Base-by-base conservation (phyloP, 352 stramenopile genomes). In the Blastocystis sp. region DNA sequence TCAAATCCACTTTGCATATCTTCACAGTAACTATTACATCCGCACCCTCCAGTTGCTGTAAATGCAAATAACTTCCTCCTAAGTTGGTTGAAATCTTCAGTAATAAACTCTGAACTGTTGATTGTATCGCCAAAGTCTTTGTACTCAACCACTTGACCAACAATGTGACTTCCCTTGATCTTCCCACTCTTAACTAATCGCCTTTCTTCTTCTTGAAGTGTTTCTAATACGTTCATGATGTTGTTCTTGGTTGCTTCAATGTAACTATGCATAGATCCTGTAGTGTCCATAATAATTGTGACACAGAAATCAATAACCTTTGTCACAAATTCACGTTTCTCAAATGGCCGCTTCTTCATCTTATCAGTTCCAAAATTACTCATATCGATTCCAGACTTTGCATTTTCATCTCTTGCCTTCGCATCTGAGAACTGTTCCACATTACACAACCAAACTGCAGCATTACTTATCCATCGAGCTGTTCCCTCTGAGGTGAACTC, bases 401-500 rank as follows among this genome's bases (percentile, higher is more conserved):
- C 59, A 24, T 21, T 21, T 7, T 32, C 14, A 32, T 69, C 42
- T 14, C 42, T 69, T 14, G 35, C 14, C 59, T 35, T 69, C 59
- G 35, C 59, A 21, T 46, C 19, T n/a, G 35, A 46, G 59, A 69
- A 66, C 3, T 39, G 14, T 29, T 39, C 67, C 52, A 39, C 57
- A n/a, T 78, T 78, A 35, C 43, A 78, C 19, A 78, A n/a, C 67
- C 67, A 78, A 14, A 78, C 52, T n/a, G 52, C 52, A 32, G 67
- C 67, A 63, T 78, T 78, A 29, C 43, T 66, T 12, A 78, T 78
- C 67, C 67, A 78, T 59, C 67, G 43, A 0, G 43, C 52, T 5
- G 67, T 78, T 66, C 67, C 67, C 52, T 78, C 57, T 29, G n/a
- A 57, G 16, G 67, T 78, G 52, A 78, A 78, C 24, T 78, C 67